A percentile compares a stretch with the other conserved stretches of the same genome.
Conservation (phyloP, 495 filamentous ascomycete species). For the Talaromyces thailandensis region DNA sequence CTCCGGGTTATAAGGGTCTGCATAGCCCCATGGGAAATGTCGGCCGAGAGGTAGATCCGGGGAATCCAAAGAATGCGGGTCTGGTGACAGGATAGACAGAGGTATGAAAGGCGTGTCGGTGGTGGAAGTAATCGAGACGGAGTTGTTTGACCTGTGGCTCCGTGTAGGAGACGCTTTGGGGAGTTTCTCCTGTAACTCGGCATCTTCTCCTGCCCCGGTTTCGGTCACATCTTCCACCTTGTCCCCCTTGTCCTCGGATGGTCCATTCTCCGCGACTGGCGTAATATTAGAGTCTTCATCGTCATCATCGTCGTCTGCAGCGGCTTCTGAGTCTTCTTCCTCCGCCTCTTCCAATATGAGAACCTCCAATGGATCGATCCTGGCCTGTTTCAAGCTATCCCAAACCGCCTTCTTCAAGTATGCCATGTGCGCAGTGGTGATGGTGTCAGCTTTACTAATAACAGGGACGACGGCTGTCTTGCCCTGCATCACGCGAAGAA, state of each 20-base stretch:
- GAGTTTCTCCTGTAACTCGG: neutral
- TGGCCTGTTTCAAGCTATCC: constrained; percentile 74
- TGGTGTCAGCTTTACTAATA: constrained; percentile 94
- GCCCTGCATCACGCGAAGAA: constrained; percentile 78
- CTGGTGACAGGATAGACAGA: constrained; percentile 88
- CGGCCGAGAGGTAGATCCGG: constrained; percentile 54
- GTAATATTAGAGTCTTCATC: constrained; percentile 11
- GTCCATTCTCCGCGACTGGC: constrained; percentile 10
- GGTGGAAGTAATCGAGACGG: constrained; percentile 14
- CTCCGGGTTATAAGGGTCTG: constrained; percentile 78
- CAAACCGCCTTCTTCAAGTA: constrained; percentile 86
- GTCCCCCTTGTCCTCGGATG: constrained; percentile 13
- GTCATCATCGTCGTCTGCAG: constrained; percentile 16
- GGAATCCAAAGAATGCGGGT: constrained; percentile 71
- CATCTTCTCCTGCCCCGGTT: neutral
- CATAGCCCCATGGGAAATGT: constrained; percentile 93
- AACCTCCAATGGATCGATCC: constrained; percentile 81
- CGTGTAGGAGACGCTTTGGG: constrained; percentile 15
- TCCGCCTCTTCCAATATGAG: constrained; percentile 71
- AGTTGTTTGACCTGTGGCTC: constrained; percentile 18
- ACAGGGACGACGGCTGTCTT: constrained; percentile 96
- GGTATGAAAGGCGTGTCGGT: constrained; percentile 43
- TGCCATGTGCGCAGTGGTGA: constrained; percentile 89
- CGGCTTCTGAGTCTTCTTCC: constrained; percentile 46
- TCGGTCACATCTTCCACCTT: constrained; percentile 6